Base-by-base conservation (phyloP, 2,329 filamentous ascomycete genomes). In the Ascochyta clinopodiicola region DNA sequence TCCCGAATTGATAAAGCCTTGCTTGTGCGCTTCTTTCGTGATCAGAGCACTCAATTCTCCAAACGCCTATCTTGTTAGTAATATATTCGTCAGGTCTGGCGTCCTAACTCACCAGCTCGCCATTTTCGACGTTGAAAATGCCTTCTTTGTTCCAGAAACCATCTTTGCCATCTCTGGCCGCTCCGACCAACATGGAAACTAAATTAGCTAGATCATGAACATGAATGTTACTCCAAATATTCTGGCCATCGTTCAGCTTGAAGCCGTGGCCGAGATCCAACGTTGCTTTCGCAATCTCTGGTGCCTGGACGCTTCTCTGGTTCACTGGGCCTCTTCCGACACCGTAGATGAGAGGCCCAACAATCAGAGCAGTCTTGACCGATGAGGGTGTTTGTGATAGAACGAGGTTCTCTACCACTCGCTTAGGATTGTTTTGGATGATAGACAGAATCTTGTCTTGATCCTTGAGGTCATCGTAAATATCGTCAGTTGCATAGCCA, bases 61-160 rank as follows among this genome's bases (percentile, higher is more conserved):
- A n/a, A 63, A 65, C 5, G 46, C 44, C 60, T 65, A 15, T 3
- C 10, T 3, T 29, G 25, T 51, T 6, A 50, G 35, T 34, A 24
- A 17, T 2, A 4, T 13, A 4, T 4, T 4, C 10, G 5, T 10
- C 3, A 25, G 10, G 8, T 4, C 13, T 19, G 10, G 15, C 2
- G 6, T 13, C 13, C 10, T 29, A 2, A 51, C 54, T 44, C 36
- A 52, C 54, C 35, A 57, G 46, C 45, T 59, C 56, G 2, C 84
- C 87, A 63, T 83, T 83, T 68, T 87, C 84, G 10, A 81, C 79
- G 56, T 91, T 84, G 75, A 85, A 90, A 56, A 90, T 90, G 9
- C 78, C 86, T 24, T 82, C 71, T 0, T 71, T 70, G 1, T 85
- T 86, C 80, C 88, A 90, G 0, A 62, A 34, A 2, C 56, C 57